phyloP scores from a whole-genome alignment of 805 yeast genomes.

The Zygoascus flipseniorum region DNA sequence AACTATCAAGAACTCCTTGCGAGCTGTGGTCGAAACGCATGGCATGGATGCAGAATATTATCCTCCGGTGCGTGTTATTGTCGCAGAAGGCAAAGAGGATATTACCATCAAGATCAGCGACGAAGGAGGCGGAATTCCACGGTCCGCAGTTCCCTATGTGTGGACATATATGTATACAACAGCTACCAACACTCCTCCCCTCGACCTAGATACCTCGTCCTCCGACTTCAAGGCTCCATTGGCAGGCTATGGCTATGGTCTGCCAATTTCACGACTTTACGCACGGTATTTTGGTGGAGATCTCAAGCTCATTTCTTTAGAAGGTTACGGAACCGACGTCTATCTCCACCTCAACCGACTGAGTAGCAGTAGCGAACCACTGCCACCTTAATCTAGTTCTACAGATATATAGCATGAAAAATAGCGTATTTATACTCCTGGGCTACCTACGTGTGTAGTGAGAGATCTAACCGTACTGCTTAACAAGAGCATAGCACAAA shows the following conservation, averaged over 20 bases:
- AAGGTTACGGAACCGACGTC: slow-evolving; percentile 91
- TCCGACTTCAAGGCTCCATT: slow-evolving; percentile 77
- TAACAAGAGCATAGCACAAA: too few relatives aligned
- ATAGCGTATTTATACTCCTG: too few relatives aligned
- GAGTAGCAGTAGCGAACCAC: slow-evolving; percentile 63
- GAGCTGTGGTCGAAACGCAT: slow-evolving; percentile 84
- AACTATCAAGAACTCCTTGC: slow-evolving; percentile 72
- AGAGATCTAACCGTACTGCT: too few relatives aligned
- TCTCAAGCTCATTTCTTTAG: slow-evolving; percentile 79
- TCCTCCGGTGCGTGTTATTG: slow-evolving; percentile 80
- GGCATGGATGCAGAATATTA: slow-evolving; percentile 58
- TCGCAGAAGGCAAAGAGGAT: slow-evolving; percentile 83
- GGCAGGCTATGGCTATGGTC: slow-evolving; percentile 92
- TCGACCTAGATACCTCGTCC: slow-evolving; percentile 50
- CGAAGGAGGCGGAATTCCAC: slow-evolving; percentile 90
- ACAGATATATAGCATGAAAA: too few relatives aligned
- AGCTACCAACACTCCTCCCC: slow-evolving; percentile 60
- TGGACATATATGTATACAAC: slow-evolving; percentile 93
- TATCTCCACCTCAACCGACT: slow-evolving; percentile 77
- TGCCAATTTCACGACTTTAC: slow-evolving; percentile 77
- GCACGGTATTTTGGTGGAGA: slow-evolving; percentile 91
- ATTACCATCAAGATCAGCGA: slow-evolving; percentile 85
- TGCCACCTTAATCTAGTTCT: slow-evolving; percentile 9
- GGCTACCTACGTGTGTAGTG: too few relatives aligned
- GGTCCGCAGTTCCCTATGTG: slow-evolving; percentile 72